Base-by-base conservation (phyloP, 768 basidiomycete species). In the Pulveroboletus sp. region DNA sequence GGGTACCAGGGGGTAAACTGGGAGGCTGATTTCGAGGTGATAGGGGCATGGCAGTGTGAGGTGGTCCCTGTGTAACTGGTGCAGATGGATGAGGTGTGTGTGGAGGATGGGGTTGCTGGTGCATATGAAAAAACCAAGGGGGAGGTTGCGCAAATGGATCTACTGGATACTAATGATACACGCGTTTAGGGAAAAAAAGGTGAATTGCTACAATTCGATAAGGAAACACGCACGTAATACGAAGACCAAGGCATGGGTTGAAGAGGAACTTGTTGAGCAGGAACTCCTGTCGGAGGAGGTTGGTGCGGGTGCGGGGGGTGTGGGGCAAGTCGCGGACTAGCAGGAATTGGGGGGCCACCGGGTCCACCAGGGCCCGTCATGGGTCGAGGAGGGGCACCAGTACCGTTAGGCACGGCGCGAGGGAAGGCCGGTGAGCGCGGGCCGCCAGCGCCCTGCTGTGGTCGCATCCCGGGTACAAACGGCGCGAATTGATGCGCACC, bases 401-500 rank as follows among this genome's bases (percentile, higher is more conserved):
- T 71, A 38, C 85, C 84, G 60, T 87, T 89, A 5, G 79, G 71
- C 67, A 83, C 75, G 42, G 76, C 73, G 28, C 86, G 80, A 32
- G 76, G 57, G 66, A 81, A 86, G 30, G 76, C 77, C 38, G 86
- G 86, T 64, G 87, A 87, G 43, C 84, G 77, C 37, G 86, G 83
- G 24, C 73, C 76, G 48, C 73, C 73, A 66, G 73, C 71, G 44
- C 77, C 74, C 51, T 64, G 69, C 50, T 70, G 74, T 44, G 66
- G 72, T 57, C 77, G 76, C 59, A 76, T 71, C 46, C 65, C 66
- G 15, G 81, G 78, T 28, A 78, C 77, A 58, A 79, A 83, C 14
- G 74, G 59, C 30, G 73, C 57, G 64, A 64, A 82, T 24, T 70
- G 67, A 46, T 74, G 75, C 46, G 73, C 51, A 50, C 74, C 71